These are phyloP conservation scores for Syzygium syzygioides DNA, from an alignment of 441 rosid species.

Conservation along the genomic window DNA sequence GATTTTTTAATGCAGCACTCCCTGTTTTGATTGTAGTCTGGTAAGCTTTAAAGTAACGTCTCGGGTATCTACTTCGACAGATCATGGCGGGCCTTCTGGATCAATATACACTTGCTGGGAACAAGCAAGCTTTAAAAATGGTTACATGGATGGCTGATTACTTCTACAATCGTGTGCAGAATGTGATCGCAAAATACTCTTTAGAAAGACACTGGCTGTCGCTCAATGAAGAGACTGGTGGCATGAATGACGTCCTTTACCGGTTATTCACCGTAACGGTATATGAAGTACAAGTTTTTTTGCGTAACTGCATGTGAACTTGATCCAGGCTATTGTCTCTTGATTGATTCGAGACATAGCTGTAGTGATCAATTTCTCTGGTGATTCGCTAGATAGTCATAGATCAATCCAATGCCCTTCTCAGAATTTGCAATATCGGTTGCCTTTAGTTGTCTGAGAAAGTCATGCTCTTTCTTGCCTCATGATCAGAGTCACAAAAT, in stretches of 20 bases:
- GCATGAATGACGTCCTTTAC: constrained; percentile 60
- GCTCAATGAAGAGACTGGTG: constrained; percentile 60
- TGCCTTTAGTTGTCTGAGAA: not conserved
- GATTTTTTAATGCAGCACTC: not conserved
- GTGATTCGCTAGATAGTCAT: not conserved
- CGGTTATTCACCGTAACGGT: constrained; percentile 38
- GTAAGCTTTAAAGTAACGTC: not conserved
- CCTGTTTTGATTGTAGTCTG: not conserved
- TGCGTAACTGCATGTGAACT: not conserved
- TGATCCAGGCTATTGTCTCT: not conserved
- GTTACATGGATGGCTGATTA: constrained; percentile 48
- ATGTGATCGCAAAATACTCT: constrained; percentile 30
- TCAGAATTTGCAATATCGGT: not conserved
- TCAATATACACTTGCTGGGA: constrained; percentile 39
- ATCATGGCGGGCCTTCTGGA: constrained; percentile 56
- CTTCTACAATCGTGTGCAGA: constrained; percentile 43
- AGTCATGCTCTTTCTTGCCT: not conserved
- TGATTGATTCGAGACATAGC: not conserved
- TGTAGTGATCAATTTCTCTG: not conserved
- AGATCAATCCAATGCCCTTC: not conserved
- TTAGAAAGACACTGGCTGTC: constrained; percentile 41
- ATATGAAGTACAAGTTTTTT: not conserved
- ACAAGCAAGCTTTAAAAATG: constrained; percentile 43
- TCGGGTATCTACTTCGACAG: constrained; percentile 20
- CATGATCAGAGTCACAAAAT: not conserved